Evolutionary conservation across 345 rosid species (phyloP), one percentile per base, ranked within the genome.

Genomic region (Durio zibethinus): DNA sequence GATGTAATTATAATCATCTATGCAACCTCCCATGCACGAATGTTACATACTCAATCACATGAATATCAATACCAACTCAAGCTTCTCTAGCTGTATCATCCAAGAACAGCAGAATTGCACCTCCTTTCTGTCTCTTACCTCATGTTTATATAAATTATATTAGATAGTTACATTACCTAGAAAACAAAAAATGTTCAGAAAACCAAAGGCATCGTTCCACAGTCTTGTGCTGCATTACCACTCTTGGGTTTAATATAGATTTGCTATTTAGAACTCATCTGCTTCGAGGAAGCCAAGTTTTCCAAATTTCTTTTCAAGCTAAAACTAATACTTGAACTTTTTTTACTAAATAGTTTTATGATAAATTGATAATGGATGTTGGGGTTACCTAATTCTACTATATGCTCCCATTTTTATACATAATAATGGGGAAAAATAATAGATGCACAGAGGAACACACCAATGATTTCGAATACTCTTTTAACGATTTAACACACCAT

Each of bases 81-180:
- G 9, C 57, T 29, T 15, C 16, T 48, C 59, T 48, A 50, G 31
- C 60, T 50, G 7, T 48, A 50, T 71, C 43, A 71, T 71, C 27
- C 43, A 71, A 20, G 18, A 71, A 50, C 59, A 27, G 57, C 42
- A 10, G 10, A 47, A 27, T 5, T 70, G 38, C 11, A 48, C 57
- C 59, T 70, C 57, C 40, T 48, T 47, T 69, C 35, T 47, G 23
- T 47, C 38, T 69, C 25, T 70, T 70, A 18, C 23, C 73, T 68
- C 35, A 12, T 33, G 21, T 42, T 68, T 23, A 68, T 43, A 6
- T 9, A 42, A n/a, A 23, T 23, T 25, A 43, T 64, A 66, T 38
- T 27, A 14, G 36, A 20, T 8, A 7, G 11, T 33, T 40, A n/a
- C 10, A 65, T 40, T 40, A 21, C 20, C 31, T 16, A 20, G 23